Evolutionary conservation across 129 eudicot species (phyloP), one percentile per base, ranked within the genome.

Genomic region (Chrysanthemum seticuspe): DNA sequence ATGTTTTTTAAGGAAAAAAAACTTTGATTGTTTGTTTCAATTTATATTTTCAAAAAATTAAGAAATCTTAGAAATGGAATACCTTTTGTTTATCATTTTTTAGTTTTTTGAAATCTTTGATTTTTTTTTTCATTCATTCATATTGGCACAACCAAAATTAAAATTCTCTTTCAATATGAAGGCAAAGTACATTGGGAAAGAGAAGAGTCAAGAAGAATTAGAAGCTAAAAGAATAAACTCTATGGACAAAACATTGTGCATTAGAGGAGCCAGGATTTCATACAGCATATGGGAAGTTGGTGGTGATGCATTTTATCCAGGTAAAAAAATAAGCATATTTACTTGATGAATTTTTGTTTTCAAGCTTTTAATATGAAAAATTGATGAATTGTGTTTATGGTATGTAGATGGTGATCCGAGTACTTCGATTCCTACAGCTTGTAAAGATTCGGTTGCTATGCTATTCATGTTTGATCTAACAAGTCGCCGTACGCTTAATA

Each of bases 391-490:
- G 49, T 25, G 16, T 74, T 54, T 23, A 49, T 74, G 52, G 45
- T 70, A 76, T 55, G 88, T 87, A 76, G 84, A 80, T 71, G 76
- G 70, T 48, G 77, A 76, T 71, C 81, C 84, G 1, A 68, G 53
- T 63, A 75, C 73, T 65, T 56, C 76, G 19, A 76, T 89, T 68
- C 83, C 86, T 29, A 50, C 76, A 18, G 91, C 93, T 27, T 90
- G 85, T 73, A 78, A 85, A 70, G 91, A 87, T 58, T 79, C 88
- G 2, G 93, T 90, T 10, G 93, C 93, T 31, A 83, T 90, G 74
- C 27, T 90, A 61, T 87, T 85, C 78, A 87, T 90, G 96, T 90
- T 90, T 62, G 96, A 90, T 87, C 87, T 90, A 18, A 90, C 96
- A 2, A 87, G 96, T 56, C 87, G 96, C 13, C 71, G 92, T 29